phyloP scores from a whole-genome alignment of 1,139 yeast genomes.

The Magnusiomyces tetraspermus region DNA sequence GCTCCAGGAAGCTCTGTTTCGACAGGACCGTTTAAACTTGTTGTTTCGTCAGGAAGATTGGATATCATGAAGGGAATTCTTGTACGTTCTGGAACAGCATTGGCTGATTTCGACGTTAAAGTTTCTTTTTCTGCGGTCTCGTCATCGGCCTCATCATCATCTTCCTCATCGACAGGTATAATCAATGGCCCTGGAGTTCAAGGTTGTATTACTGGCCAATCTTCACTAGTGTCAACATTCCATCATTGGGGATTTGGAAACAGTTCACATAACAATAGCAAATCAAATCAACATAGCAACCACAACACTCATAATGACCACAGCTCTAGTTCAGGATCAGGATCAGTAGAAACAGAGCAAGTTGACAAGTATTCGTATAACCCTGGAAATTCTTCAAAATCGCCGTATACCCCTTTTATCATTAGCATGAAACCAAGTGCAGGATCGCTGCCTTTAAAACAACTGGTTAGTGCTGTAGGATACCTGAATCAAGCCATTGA shows the following conservation, averaged over 20 bases:
- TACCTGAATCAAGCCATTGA: conserved; percentile 15
- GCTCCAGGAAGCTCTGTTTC: too few species aligned
- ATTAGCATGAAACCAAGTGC: conserved; percentile 1
- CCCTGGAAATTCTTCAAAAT: not conserved
- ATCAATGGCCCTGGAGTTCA: not conserved
- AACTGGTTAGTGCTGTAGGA: conserved; percentile 24
- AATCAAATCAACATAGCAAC: too few species aligned
- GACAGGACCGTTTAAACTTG: conserved; percentile 22
- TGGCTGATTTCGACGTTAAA: conserved; percentile 24
- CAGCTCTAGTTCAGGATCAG: not conserved
- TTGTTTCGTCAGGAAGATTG: conserved; percentile 27
- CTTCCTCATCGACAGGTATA: not conserved
- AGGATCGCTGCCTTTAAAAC: conserved; percentile 17
- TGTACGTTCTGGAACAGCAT: conserved; percentile 24
- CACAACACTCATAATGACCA: too few species aligned
- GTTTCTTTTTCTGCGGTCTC: conserved; percentile 9
- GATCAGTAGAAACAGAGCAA: not conserved
- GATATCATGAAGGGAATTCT: conserved; percentile 30
- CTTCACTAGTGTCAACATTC: not conserved
- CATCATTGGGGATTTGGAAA: conserved; percentile 1
- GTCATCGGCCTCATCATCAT: too few species aligned
- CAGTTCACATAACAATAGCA: too few species aligned
- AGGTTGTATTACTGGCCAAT: not conserved
- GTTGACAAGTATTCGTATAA: not conserved
- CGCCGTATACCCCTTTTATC: not conserved